Evolutionary conservation across 2,329 filamentous ascomycete species (phyloP), one percentile per base, ranked within the genome.

Genomic region (Colletotrichum sp.): DNA sequence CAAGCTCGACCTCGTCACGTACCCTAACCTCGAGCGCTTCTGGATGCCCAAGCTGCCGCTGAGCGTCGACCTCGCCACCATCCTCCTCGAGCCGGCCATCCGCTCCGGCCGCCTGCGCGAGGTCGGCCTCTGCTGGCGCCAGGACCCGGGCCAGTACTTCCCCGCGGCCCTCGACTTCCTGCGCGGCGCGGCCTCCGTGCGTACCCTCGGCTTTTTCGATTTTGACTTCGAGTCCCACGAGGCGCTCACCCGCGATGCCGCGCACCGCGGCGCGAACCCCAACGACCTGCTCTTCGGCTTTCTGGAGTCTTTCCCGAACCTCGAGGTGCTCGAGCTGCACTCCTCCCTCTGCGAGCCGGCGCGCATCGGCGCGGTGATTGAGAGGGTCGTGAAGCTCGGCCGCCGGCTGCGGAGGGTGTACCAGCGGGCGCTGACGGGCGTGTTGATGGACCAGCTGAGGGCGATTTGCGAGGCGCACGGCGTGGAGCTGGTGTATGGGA

Each of bases 121-220:
- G 1, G 79, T 86, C 16, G 85, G 4, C 39, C 75, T 21, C 65
- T 81, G 34, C 70, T 75, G 73, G 73, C 64, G 70, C n/a, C 73
- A 73, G 64, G 73, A 79, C 14, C 78, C 76, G 13, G 71, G 80
- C 16, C 82, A 85, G 36, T 75, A 72, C 64, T 78, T 77, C 69
- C 77, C 87, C 14, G 67, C 78, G 18, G 77, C 79, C 3, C 83
- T 84, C 72, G 77, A 75, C 8, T 87, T 85, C 85, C 79, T 87
- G 4, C 79, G 81, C 16, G 85, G 85, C 43, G 78, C 81, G 3
- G 57, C 78, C 24, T 83, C 80, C 3, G 83, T 87, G 32, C 81
- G 76, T 52, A 81, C 79, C 39, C 79, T 87, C 4, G 83, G 83
- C 6, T 61, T 86, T 32, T 84, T 81, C 55, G 74, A 82, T 34